These are phyloP conservation scores for Fusarium concolor DNA, from an alignment of 2,329 filamentous ascomycete species.

Conservation along the genomic window DNA sequence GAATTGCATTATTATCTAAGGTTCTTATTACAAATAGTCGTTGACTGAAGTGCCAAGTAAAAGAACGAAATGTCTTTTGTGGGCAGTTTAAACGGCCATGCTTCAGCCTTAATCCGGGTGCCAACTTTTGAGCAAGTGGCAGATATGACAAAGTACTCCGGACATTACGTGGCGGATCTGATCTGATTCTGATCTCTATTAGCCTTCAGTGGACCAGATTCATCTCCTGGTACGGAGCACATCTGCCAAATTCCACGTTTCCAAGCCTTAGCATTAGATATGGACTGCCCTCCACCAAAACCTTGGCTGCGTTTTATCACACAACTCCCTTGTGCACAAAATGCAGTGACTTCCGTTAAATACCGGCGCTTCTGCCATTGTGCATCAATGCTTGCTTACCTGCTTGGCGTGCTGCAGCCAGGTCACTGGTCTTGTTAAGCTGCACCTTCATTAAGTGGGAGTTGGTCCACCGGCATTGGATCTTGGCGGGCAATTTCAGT, in stretches of 20 bases:
- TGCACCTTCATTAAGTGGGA: not conserved
- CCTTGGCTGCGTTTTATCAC: constrained; percentile 4
- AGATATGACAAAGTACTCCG: too few relatives aligned
- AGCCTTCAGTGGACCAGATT: not conserved
- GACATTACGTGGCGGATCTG: not conserved
- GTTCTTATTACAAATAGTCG: not conserved
- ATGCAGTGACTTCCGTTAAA: not conserved
- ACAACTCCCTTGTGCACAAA: not conserved
- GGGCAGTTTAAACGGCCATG: not conserved
- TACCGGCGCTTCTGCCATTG: not conserved
- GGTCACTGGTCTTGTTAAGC: not conserved
- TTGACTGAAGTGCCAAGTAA: not conserved
- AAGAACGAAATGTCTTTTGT: not conserved
- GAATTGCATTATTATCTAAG: not conserved
- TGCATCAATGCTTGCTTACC: constrained; percentile 1
- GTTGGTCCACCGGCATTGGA: not conserved
- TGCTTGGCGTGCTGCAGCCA: constrained; percentile 15
- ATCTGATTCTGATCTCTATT: not conserved
- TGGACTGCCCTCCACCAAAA: not conserved
- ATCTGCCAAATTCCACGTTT: constrained; percentile 3
- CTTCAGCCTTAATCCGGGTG: not conserved
- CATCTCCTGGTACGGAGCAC: not conserved
- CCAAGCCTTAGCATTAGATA: not conserved
- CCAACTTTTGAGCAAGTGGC: not conserved
- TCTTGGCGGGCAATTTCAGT: constrained; percentile 10